Conservation (phyloP, 2,329 filamentous ascomycete species). For the Dactylellina cionopaga region DNA sequence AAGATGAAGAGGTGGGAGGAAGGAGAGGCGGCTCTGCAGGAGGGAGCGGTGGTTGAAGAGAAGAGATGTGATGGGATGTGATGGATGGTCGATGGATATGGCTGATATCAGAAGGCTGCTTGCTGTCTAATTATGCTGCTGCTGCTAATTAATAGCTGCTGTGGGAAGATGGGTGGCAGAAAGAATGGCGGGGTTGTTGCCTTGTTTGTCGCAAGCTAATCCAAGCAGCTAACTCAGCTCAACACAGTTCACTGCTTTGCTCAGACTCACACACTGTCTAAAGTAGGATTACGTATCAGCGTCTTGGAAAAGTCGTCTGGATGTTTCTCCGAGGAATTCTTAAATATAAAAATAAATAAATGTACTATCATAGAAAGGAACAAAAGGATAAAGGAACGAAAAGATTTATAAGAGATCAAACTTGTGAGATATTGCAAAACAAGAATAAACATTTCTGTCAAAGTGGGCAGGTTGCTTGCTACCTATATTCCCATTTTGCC, state of each 20-base stretch:
- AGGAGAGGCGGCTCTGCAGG: constrained; percentile 22
- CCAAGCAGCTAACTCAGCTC: not conserved
- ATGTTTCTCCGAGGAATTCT: not conserved
- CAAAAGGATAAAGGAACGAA: not conserved
- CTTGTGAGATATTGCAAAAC: too few relatives aligned
- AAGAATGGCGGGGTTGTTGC: constrained; percentile 51
- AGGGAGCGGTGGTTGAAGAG: not conserved
- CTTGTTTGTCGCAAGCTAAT: constrained; percentile 35
- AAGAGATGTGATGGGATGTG: too few relatives aligned
- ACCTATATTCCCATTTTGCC: too few relatives aligned
- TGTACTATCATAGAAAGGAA: not conserved
- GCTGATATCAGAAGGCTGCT: constrained; percentile 24
- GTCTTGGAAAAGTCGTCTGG: not conserved
- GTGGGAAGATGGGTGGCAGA: constrained; percentile 37
- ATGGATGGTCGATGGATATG: constrained; percentile 22
- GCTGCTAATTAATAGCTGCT: not conserved
- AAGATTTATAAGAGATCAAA: too few relatives aligned
- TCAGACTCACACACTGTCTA: too few relatives aligned
- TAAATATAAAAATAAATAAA: not conserved
- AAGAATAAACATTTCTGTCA: too few relatives aligned
- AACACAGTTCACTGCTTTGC: too few relatives aligned
- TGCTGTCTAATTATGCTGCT: not conserved
- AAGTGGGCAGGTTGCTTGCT: too few relatives aligned
- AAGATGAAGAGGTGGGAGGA: not conserved
- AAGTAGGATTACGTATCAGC: constrained; percentile 25